Base-by-base conservation (phyloP, 202 grass and related monocot genomes). In the Saccharum hybrid region DNA sequence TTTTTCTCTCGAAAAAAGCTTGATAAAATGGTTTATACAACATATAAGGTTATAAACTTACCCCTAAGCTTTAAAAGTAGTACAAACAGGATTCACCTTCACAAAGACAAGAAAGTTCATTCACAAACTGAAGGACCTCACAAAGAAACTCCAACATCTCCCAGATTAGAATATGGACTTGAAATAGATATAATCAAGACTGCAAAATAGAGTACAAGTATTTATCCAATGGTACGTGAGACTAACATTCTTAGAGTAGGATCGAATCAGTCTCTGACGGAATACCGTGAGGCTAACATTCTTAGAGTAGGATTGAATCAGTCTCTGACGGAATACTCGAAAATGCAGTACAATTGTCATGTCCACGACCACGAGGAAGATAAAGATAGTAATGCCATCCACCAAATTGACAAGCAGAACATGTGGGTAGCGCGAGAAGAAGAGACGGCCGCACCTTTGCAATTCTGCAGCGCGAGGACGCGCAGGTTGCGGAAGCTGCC, bases 401-500 rank as follows among this genome's bases (percentile, higher is more conserved):
- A 57, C 0, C 6, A 56, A 34, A 18, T 14, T 19, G 15, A 63
- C 48, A 43, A 42, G 2, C 56, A 37, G 52, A 34, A 61, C 22
- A 33, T 14, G 18, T 34, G 59, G 65, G 34, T 65, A 12, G 51
- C 9, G 30, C 8, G 6, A 49, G 68, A 64, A 49, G 68, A 59
- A 51, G 40, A 62, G 34, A 84, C 85, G 15, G n/a, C 71, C 68
- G n/a, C 75, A 93, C 96, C 90, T 98, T 92, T 93, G 87, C 92
- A 98, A 77, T 98, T 90, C 46, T 83, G 84, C 42, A 98, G 81
- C n/a, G 83, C 67, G 21, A 98, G 92, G 63, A 92, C 66, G 7
- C 85, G 88, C 77, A 98, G 77, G 63, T 74, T 80, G 38, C 68
- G 85, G 82, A 98, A 90, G 7, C 80, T 78, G 7, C 49, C 39